Base-by-base conservation (phyloP, 345 rosid genomes). In the Pseudoturritis turrita region DNA sequence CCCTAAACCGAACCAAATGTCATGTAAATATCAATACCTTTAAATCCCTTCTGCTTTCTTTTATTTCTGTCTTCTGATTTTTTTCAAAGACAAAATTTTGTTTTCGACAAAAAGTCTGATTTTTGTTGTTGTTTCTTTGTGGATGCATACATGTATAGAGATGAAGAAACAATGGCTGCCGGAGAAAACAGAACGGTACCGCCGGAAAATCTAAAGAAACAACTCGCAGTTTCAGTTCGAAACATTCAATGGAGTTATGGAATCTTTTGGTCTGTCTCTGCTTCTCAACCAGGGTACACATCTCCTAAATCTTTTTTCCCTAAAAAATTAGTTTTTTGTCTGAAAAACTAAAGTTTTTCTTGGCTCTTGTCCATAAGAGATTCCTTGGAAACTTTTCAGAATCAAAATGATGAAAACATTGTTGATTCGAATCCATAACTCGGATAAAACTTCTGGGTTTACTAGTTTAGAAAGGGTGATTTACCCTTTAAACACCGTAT, bases 211-310 rank as follows among this genome's bases (percentile, higher is more conserved):
- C 78, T 90, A 79, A 90, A 83, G 92, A 79, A 83, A 80, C 89
- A 82, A 63, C 92, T 93, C 49, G 91, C 96, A 64, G 82, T 88
- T 78, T 90, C 97, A 57, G 92, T 90, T 59, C 83, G 89, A 63
- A 90, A 78, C 73, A 85, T 86, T 62, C 96, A 88, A 41, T 93
- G 98, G 98, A 88, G 96, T 81, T 93, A 89, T 70, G 96, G 87
- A 77, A 88, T 93, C 60, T 93, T 90, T 77, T 96, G 99, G 99
- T 87, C 98, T 68, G 72, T 78, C 73, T 88, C 99, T 54, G 62
- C 87, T 51, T 70, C 76, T 65, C 90, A 90, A 52, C 92, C 86
- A 64, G 96, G 97, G 99, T 96, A 87, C 61, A 8, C 35, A 31
- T n/a, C 19, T 69, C 65, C 25, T 33, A 5, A 47, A 33, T 33